phyloP scores from a whole-genome alignment of 2,329 filamentous ascomycete genomes.

The Colletotrichum viniferum region DNA sequence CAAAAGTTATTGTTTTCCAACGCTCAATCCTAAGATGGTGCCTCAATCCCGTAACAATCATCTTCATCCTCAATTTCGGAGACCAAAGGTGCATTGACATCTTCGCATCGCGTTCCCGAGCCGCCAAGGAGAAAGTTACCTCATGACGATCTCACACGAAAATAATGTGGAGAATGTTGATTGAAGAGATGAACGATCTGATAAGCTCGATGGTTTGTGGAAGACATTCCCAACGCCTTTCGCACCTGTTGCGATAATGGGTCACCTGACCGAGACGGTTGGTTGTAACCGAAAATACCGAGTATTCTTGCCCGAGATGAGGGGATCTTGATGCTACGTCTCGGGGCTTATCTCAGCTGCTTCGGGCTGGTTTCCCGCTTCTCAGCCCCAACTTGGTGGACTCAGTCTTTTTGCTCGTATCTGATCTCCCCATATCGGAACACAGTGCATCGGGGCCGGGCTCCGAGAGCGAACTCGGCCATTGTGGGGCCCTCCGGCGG shows the following conservation, averaged over 20 bases:
- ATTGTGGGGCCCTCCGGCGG: not conserved
- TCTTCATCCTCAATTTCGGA: not conserved
- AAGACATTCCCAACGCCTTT: not conserved
- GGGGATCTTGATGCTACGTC: not conserved
- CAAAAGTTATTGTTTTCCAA: accelerated
- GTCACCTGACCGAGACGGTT: not conserved
- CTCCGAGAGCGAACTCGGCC: not conserved
- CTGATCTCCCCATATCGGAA: not conserved
- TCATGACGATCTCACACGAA: not conserved
- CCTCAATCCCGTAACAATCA: not conserved
- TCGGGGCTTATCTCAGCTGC: not conserved
- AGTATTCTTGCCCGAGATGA: not conserved
- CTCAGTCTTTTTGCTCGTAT: not conserved
- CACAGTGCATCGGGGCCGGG: not conserved
- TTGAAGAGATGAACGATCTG: not conserved
- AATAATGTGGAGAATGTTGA: not conserved
- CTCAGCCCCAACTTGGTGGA: not conserved
- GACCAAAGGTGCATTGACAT: not conserved
- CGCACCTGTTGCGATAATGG: not conserved
- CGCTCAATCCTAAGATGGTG: not conserved
- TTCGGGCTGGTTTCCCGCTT: not conserved
- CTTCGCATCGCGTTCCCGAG: not conserved
- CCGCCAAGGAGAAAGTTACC: not conserved
- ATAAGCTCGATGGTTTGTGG: not conserved
- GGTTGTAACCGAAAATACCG: not conserved